Conservation (phyloP, 139 green algal species). For the Asterochloris sp. region DNA sequence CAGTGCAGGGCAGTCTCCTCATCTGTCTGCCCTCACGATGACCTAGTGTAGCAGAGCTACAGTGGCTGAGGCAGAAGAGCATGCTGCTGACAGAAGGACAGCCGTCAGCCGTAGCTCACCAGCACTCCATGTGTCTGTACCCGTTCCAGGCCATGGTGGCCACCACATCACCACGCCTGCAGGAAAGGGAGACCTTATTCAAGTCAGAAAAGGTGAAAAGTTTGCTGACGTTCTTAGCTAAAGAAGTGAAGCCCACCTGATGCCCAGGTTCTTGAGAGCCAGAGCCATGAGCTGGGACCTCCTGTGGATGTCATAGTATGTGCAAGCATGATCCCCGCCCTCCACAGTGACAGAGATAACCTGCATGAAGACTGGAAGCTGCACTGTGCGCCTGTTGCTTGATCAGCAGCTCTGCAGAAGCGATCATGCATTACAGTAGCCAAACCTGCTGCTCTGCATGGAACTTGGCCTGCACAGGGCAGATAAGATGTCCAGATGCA, state of each 20-base stretch:
- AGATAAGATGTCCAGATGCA: too few relatives aligned
- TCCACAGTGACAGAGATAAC: conserved; percentile 36
- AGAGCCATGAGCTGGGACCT: conserved; percentile 48
- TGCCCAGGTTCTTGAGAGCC: conserved; percentile 52
- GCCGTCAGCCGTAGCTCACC: conserved; percentile 23
- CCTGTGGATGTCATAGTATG: conserved; percentile 51
- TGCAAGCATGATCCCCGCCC: conserved; percentile 32
- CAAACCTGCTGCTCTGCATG: conserved; percentile 65
- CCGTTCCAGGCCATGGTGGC: conserved; percentile 82
- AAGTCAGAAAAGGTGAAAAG: too few relatives aligned
- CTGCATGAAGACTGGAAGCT: too few relatives aligned
- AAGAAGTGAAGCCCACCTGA: conserved; percentile 36
- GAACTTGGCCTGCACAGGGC: conserved; percentile 43
- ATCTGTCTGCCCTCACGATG: too few relatives aligned
- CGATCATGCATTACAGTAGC: too few relatives aligned
- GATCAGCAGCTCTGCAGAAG: too few relatives aligned
- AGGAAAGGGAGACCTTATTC: too few relatives aligned
- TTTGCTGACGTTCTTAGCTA: too few relatives aligned
- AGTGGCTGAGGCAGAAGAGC: too few relatives aligned
- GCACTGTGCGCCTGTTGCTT: too few relatives aligned
- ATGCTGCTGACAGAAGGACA: not conserved
- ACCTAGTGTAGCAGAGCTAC: too few relatives aligned
- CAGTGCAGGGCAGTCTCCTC: too few relatives aligned
- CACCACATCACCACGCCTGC: conserved; percentile 50
- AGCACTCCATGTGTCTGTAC: conserved; percentile 62